Base-by-base conservation (phyloP, 2,329 filamentous ascomycete species). In the Sarocladium brachiariae region DNA sequence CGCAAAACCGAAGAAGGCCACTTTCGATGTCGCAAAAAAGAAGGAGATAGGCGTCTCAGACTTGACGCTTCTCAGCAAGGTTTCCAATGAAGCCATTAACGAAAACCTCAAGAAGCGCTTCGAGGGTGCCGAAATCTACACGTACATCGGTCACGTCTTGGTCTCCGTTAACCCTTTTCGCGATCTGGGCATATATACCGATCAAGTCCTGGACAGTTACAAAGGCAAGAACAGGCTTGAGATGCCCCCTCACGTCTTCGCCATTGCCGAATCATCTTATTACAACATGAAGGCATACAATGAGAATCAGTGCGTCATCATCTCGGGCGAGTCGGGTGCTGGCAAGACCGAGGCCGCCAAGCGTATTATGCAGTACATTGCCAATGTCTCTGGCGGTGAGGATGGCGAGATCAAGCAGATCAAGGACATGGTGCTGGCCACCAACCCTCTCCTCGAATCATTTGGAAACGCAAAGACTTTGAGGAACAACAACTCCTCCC, bases 281-380 rank as follows among this genome's bases (percentile, higher is more conserved):
- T 97, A 97, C 75, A 97, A 99, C 75, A 97, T 99, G 93, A 97
- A 97, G 69, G 92, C 91, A 43, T 99, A 99, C 77, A 89, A 89
- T 63, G 93, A 97, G 61, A 97, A 97, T 73, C 93, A 99, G 69
- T 97, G 93, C 72, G 92, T 99, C 59, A 99, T 99, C 69, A 99
- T 99, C 60, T 97, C 93, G 4, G 93, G 93, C 65, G 93, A 99
- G 72, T 97, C 93, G 2, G 93, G 93, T 65, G 93, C 93, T 30
- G 93, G 93, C 67, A 99, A 99, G 77, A 99, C 93, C 13, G 93
- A 99, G 70, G 93, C 93, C 4, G 93, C 93, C 54, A 97, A 99
- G 78, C 86, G 92, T 61, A 87, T 99, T 63, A 99, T 99, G 92
- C 93, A 99, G 72, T 99, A 99, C 71, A 97, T 99, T 67, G 93